Evolutionary conservation across 768 basidiomycete species (phyloP), one percentile per base, ranked within the genome.

Genomic region (Rhizopogon vinicolor): DNA sequence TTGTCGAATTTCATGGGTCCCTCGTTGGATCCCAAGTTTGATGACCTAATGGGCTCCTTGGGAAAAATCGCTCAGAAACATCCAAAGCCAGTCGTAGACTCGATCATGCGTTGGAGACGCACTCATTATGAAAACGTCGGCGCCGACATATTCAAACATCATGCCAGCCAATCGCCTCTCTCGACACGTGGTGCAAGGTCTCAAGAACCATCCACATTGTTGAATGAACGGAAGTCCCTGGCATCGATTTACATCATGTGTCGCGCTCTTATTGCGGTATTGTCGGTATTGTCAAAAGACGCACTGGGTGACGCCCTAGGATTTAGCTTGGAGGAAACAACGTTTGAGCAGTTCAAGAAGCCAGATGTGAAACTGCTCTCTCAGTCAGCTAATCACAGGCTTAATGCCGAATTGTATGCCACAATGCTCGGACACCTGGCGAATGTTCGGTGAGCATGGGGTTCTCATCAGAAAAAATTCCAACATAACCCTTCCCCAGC

Each of bases 181-280:
- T 28, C 64, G 60, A 55, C 65, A 29, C 69, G 69, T 25, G 62
- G 60, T 37, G 75, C 76, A 14, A 58, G 59, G 31, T 55, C 72
- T 22, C 77, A 81, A 18, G 59, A 73, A 39, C 72, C 75, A 42
- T 84, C 87, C 54, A 70, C 78, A 16, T 64, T 84, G n/a, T 68
- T 87, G 44, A 80, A 77, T 54, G 90, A 90, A 66, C 84, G 87
- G 31, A 86, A 86, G 66, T 82, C 84, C n/a, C 78, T 95, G 3
- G 87, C 91, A 6, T 85, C 91, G 0, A 87, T 90, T 40, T 96
- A 93, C 66, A 84, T 98, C 64, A 87, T 93, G 84, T 94, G 91
- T 64, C 83, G 93, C 50, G 87, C 90, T 4, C 78, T 96, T 18
- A 85, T 93, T 28, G 84, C 82, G 2, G 82, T 94, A 12, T 79